These are phyloP conservation scores for Pseudomonodictys pantanalensis DNA, from an alignment of 495 filamentous ascomycete species.

Conservation along the genomic window DNA sequence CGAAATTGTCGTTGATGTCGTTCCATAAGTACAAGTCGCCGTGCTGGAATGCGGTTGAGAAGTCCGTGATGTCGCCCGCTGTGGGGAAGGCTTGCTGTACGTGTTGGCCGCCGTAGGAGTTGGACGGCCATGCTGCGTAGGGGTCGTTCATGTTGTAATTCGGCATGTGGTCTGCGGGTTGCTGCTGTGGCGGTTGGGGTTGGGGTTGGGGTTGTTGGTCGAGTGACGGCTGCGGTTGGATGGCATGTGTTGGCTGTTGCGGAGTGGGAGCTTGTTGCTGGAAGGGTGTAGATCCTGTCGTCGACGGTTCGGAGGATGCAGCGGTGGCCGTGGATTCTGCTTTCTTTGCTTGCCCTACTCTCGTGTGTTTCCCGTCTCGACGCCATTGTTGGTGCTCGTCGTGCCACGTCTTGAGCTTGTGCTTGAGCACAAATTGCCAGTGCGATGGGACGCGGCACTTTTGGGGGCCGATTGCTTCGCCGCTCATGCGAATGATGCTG, in stretches of 20 bases:
- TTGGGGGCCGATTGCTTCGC: conserved; percentile 26
- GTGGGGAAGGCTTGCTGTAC: background rate
- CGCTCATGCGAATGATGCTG: conserved; percentile 38
- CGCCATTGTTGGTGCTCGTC: conserved; percentile 20
- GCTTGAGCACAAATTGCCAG: conserved; percentile 20
- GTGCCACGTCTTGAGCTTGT: conserved; percentile 26
- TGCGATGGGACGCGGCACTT: conserved; percentile 18
- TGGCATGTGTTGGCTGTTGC: too few relatives aligned
- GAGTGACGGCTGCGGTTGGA: too few relatives aligned
- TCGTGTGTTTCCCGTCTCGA: conserved; percentile 14
- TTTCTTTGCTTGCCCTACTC: background rate
- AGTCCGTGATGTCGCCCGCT: conserved; percentile 15
- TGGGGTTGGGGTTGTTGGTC: background rate
- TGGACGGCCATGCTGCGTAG: conserved; percentile 1
- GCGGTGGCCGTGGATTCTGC: background rate
- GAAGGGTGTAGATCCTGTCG: too few relatives aligned
- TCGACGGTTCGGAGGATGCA: too few relatives aligned
- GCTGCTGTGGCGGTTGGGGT: background rate
- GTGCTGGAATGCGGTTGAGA: conserved; percentile 23
- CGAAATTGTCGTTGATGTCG: conserved; percentile 20
- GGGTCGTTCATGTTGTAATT: background rate
- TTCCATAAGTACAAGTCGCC: conserved; percentile 33
- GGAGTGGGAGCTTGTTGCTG: too few relatives aligned
- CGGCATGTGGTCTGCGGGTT: background rate
- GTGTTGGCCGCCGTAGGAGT: background rate